Evolutionary conservation across 345 rosid genomes (phyloP).

Genomic region (Psidium friedrichsthalianum): DNA sequence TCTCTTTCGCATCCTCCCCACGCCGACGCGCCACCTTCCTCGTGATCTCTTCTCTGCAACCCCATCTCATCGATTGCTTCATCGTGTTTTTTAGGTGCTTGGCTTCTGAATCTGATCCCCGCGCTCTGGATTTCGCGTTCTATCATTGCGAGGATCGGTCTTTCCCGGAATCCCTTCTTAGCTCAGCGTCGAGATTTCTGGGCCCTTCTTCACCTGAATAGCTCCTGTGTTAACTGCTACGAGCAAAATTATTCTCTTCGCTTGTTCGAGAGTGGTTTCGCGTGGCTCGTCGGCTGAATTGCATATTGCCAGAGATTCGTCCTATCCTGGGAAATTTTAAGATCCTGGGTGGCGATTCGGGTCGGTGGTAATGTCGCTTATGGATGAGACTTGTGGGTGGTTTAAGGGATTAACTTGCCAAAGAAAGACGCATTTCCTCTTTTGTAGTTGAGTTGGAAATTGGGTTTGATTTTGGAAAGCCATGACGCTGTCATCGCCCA

Average conservation of each 20-base stretch:
- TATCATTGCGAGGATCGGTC: too few relatives aligned
- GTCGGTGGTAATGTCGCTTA: neutral
- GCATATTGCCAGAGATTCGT: neutral
- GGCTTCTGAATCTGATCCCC: neutral
- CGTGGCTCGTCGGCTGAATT: neutral
- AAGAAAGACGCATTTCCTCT: neutral
- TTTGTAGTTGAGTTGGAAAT: neutral
- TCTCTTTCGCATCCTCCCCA: neutral
- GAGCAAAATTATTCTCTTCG: neutral
- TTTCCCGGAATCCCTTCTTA: too few relatives aligned
- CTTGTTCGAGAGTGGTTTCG: too few relatives aligned
- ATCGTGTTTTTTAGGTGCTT: neutral
- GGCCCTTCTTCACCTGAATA: neutral
- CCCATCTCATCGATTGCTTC: neutral
- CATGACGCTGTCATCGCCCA: slow-evolving; percentile 52
- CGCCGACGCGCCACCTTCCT: neutral
- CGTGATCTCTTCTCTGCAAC: neutral
- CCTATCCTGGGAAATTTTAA: neutral
- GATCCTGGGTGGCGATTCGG: neutral
- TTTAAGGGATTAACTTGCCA: neutral
- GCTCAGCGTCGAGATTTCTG: neutral
- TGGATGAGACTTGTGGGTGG: neutral
- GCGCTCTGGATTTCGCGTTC: neutral
- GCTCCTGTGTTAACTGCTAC: neutral
- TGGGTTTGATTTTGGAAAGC: slow-evolving; percentile 2